These are phyloP conservation scores for Pestalotiopsis sp. DNA, from an alignment of 2,329 filamentous ascomycete genomes.

Conservation along the genomic window DNA sequence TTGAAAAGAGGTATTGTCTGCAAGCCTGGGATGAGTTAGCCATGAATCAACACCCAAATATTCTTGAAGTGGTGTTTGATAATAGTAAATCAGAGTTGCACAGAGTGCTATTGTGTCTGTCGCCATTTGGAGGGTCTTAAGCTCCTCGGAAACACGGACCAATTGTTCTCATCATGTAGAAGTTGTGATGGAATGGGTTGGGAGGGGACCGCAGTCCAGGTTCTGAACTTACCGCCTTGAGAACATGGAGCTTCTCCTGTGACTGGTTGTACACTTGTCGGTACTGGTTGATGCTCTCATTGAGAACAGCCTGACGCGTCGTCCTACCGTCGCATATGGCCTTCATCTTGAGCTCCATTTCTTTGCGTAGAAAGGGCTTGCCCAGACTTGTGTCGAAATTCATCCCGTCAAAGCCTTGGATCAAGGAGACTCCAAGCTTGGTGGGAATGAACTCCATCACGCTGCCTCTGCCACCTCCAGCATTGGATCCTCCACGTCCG, in stretches of 20 bases:
- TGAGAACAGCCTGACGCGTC: constrained; percentile 73
- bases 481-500: constrained; percentile 41
- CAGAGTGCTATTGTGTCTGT: constrained; percentile 37
- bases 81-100: constrained; percentile 35
- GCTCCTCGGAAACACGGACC: constrained; percentile 82
- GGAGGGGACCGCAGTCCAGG: neutral
- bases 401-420: constrained; percentile 94
- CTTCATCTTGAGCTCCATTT: constrained; percentile 98
- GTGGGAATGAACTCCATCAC: constrained; percentile 92
- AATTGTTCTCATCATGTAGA: constrained; percentile 71
- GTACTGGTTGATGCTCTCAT: constrained; percentile 85
- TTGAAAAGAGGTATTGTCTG: constrained; percentile 55
- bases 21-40: constrained; percentile 42
- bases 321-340: constrained; percentile 89
- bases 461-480: constrained; percentile 44
- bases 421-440: constrained; percentile 85
- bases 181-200: neutral
- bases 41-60: too few species aligned
- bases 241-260: constrained; percentile 70
- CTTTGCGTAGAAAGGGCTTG: constrained; percentile 94
- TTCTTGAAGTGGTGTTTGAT: constrained; percentile 9
- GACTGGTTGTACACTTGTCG: constrained; percentile 83
- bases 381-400: constrained; percentile 89
- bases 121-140: constrained; percentile 69
- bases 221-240: constrained; percentile 57